Evolutionary conservation across 257 asterid genomes (phyloP).

Genomic region (Thymus mandschuricus): DNA sequence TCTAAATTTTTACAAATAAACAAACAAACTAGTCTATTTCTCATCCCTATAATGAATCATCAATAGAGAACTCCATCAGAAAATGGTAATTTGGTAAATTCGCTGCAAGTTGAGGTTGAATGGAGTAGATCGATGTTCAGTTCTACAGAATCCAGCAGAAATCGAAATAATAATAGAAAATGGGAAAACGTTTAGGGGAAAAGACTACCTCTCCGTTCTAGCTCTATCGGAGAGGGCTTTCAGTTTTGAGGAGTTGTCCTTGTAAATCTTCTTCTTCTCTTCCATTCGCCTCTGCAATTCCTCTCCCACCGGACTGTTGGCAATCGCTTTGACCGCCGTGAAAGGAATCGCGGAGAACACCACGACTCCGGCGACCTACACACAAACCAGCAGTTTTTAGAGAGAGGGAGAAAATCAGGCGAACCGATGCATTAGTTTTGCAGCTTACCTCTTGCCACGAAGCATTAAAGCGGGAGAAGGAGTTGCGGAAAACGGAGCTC

Average conservation of each 20-base stretch:
- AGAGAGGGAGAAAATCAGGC: background rate
- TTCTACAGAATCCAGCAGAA: background rate
- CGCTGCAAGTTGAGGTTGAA: background rate
- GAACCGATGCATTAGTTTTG: background rate
- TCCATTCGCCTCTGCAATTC: slow-evolving; percentile 77
- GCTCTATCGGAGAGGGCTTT: slow-evolving; percentile 68
- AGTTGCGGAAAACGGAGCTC: slow-evolving; percentile 4
- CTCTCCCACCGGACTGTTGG: slow-evolving; percentile 77
- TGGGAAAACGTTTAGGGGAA: background rate
- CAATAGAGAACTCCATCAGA: background rate
- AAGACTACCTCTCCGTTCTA: slow-evolving; percentile 64
- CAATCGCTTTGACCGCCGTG: slow-evolving; percentile 46
- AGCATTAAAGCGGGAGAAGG: slow-evolving; percentile 65
- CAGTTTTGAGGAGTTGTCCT: slow-evolving; percentile 61
- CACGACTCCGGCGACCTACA: slow-evolving; percentile 86
- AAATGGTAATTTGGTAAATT: background rate
- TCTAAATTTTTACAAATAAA: no score
- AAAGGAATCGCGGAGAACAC: slow-evolving; percentile 89
- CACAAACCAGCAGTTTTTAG: background rate
- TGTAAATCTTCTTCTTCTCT: slow-evolving; percentile 66
- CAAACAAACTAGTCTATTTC: background rate
- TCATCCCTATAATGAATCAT: background rate
- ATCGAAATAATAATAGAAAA: background rate
- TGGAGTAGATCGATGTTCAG: background rate
- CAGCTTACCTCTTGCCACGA: slow-evolving; percentile 92